A percentile compares a stretch with the other conserved stretches of the same genome.
phyloP scores from a whole-genome alignment of 2,329 filamentous ascomycete genomes.

The Calonectria leucothoes region DNA sequence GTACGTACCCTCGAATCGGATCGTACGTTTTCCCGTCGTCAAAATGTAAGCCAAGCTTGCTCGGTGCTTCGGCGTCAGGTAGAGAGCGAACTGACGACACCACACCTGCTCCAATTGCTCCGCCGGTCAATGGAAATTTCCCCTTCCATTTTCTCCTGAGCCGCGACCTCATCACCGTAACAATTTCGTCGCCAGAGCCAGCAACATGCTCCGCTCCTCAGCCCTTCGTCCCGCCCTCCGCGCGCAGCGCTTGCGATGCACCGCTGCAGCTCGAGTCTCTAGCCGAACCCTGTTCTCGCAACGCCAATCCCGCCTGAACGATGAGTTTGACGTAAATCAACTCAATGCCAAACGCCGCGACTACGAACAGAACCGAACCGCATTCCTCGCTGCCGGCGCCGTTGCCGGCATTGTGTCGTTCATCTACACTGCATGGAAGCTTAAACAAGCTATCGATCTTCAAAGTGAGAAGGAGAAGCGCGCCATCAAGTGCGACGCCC shows the following conservation, averaged over 20 bases:
- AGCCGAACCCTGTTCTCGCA: conserved; percentile 45
- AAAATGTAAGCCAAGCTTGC: conserved; percentile 6
- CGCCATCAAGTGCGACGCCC: conserved; percentile 55
- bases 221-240: conserved; percentile 46
- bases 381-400: conserved; percentile 64
- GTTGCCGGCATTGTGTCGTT: conserved; percentile 62
- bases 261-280: conserved; percentile 29
- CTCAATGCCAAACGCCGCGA: conserved; percentile 59
- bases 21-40: conserved; percentile 23
- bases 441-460: conserved; percentile 55
- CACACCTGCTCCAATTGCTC: not conserved
- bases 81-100: conserved; percentile 21
- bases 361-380: conserved; percentile 62
- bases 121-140: conserved; percentile 16
- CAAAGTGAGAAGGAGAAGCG: conserved; percentile 49
- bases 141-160: not conserved
- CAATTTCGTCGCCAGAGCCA: conserved; percentile 10
- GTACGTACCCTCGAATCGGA: conserved; percentile 8
- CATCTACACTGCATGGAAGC: conserved; percentile 64
- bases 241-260: conserved; percentile 38
- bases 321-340: conserved; percentile 62
- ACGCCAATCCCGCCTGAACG: conserved; percentile 51
- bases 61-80: conserved; percentile 11
- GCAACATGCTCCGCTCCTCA: conserved; percentile 45
- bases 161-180: conserved; percentile 7